Conservation (phyloP, 1,139 yeast species). For the Kazachstania sp. region DNA sequence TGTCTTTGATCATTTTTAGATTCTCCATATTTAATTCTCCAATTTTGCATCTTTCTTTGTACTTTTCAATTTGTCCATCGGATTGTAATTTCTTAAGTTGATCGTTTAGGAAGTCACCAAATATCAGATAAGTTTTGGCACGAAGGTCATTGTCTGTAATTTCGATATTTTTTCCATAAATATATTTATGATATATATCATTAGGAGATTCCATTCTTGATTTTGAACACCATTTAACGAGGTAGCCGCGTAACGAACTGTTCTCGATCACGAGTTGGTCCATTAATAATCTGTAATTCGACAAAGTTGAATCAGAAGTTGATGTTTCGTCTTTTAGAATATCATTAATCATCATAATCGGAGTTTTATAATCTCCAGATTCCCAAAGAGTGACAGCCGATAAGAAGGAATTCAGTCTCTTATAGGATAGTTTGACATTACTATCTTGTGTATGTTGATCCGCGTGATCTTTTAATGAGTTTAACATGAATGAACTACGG, state of each 20-base stretch:
- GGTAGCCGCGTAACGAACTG: constrained; percentile 38
- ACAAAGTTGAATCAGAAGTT: not conserved
- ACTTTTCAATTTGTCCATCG: constrained; percentile 40
- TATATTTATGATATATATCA: constrained; percentile 47
- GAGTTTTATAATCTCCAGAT: constrained; percentile 17
- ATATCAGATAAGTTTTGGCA: constrained; percentile 45
- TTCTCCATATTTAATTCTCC: constrained; percentile 43
- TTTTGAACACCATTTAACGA: constrained; percentile 64
- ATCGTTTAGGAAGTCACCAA: constrained; percentile 70
- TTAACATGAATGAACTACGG: constrained; percentile 14
- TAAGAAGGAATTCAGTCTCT: constrained; percentile 3
- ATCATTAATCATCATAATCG: constrained; percentile 15
- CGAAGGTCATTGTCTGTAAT: constrained; percentile 17
- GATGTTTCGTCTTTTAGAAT: constrained; percentile 7
- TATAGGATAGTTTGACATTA: not conserved
- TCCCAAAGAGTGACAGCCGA: constrained; percentile 21
- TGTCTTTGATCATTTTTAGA: constrained; percentile 39
- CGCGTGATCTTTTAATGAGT: constrained; percentile 3
- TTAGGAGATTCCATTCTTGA: constrained; percentile 63
- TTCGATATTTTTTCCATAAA: constrained; percentile 37
- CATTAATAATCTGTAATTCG: constrained; percentile 9
- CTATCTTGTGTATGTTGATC: not conserved
- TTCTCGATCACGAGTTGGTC: constrained; percentile 26
- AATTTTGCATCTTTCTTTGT: constrained; percentile 34
- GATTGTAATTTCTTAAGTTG: constrained; percentile 45